Conservation (phyloP, 768 basidiomycete species). For the Hypsizygus marmoreus region DNA sequence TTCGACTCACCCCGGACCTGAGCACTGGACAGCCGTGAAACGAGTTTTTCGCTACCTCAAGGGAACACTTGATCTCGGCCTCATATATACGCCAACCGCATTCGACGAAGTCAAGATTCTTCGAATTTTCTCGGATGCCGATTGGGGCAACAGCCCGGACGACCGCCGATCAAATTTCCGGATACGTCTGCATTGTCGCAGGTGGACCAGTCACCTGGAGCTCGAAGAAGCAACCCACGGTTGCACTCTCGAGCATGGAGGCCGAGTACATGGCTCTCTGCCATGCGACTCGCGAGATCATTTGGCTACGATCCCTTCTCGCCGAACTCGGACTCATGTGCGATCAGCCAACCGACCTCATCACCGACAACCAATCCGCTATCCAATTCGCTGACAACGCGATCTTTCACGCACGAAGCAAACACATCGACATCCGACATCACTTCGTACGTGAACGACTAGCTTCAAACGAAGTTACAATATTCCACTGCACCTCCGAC, state of each 20-base stretch:
- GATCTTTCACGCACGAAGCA: constrained; percentile 33
- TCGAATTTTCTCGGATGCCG: too few species aligned
- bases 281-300: constrained; percentile 25
- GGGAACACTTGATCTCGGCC: constrained; percentile 14
- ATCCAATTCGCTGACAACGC: constrained; percentile 36
- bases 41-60: constrained; percentile 41
- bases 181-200: neutral
- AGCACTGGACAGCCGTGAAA: constrained; percentile 40
- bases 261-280: constrained; percentile 46
- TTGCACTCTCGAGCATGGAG: constrained; percentile 33
- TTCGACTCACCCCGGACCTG: constrained; percentile 25
- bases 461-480: constrained; percentile 19
- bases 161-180: too few species aligned
- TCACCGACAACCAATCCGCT: constrained; percentile 38
- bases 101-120: too few species aligned
- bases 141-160: too few species aligned
- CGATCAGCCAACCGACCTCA: constrained; percentile 12
- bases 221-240: constrained; percentile 34
- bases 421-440: constrained; percentile 44
- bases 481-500: constrained; percentile 32
- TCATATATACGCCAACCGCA: constrained; percentile 20
- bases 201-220: constrained; percentile 26
- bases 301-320: constrained; percentile 23
- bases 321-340: constrained; percentile 18
- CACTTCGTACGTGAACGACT: constrained; percentile 41